Percentiles rank a stretch among this genome's conserved stretches.
Conservation (phyloP, 164 flowering plant species). For the Tetrastigma voinierianum region DNA sequence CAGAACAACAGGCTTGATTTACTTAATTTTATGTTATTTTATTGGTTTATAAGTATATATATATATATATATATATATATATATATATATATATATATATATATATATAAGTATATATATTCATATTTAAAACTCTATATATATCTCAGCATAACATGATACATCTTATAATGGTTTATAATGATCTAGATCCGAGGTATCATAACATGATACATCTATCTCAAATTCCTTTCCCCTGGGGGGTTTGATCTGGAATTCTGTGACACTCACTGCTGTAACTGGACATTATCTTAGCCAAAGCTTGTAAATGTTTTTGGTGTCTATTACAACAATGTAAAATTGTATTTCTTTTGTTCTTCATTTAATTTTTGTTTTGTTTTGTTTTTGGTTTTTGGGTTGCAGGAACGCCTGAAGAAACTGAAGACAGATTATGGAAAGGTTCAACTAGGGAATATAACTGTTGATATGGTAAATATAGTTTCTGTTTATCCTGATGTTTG, state of each 20-base stretch:
- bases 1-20: slow-evolving; percentile 79
- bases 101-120: too few species aligned
- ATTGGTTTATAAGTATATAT: too few species aligned
- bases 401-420: slow-evolving; percentile 95
- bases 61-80: too few species aligned
- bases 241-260: not conserved
- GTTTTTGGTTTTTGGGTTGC: slow-evolving; percentile 8
- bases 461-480: slow-evolving; percentile 75
- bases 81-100: too few species aligned
- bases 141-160: too few species aligned
- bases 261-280: not conserved
- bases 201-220: too few species aligned
- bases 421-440: slow-evolving; percentile 86
- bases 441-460: slow-evolving; percentile 87
- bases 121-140: too few species aligned
- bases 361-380: slow-evolving; percentile 6
- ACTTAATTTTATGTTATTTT: not conserved
- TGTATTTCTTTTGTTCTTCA: not conserved
- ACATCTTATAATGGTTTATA: too few species aligned
- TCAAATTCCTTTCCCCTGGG: not conserved
- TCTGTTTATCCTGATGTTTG: not conserved
- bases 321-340: too few species aligned
- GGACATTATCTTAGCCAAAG: not conserved
- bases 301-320: not conserved
- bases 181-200: too few species aligned